Percentiles rank a stretch among this genome's conserved stretches.
Conservation (phyloP, 2,329 filamentous ascomycete genomes). For the Talaromyces piceae region DNA sequence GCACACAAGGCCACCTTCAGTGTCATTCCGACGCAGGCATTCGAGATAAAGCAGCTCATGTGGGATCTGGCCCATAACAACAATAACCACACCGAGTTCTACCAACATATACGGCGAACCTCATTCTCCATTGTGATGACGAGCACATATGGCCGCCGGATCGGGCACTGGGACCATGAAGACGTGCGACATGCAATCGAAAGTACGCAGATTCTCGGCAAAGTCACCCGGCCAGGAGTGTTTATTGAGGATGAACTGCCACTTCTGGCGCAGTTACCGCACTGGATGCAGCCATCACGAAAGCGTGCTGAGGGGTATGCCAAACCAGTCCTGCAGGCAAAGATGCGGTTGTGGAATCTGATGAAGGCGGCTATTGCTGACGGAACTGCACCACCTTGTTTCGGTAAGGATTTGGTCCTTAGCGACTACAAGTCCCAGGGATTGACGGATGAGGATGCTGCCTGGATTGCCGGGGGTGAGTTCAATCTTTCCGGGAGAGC, state of each 20-base stretch:
- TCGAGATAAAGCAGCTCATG: background rate
- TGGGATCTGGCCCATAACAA: background rate
- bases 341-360: background rate
- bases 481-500: too few relatives aligned
- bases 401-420: background rate
- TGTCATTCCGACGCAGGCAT: background rate
- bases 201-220: background rate
- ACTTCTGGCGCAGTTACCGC: background rate
- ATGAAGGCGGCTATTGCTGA: background rate
- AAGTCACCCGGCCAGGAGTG: background rate
- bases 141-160: background rate
- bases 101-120: background rate
- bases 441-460: constrained; percentile 1
- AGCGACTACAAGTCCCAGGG: constrained; percentile 1
- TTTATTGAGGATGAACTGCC: constrained; percentile 1
- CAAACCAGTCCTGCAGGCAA: background rate
- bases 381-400: background rate
- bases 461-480: constrained; percentile 1
- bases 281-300: constrained; percentile 1
- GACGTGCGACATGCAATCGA: background rate
- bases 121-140: constrained; percentile 1
- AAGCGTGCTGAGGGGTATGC: background rate
- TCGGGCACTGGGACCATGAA: background rate
- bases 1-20: background rate
- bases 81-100: background rate